A percentile compares a stretch with the other conserved stretches of the same genome.
These are phyloP conservation scores for Aspergillus costaricaensis DNA, from an alignment of 2,329 filamentous ascomycete species.

Conservation along the genomic window DNA sequence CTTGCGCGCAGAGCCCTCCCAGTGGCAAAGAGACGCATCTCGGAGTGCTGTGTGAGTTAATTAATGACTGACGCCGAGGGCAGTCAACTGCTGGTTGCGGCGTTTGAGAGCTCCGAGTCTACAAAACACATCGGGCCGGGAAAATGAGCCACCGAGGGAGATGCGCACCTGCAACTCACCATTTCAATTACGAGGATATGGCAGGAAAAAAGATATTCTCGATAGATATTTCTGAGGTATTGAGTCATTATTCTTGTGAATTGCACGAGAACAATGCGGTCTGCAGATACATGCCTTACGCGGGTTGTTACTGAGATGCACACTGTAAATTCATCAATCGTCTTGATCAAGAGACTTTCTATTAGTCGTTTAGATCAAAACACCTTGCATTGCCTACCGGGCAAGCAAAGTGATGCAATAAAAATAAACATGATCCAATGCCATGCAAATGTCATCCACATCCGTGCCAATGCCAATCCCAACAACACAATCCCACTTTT, in stretches of 20 bases:
- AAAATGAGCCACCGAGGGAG: conserved; percentile 5
- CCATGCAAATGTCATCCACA: conserved; percentile 14
- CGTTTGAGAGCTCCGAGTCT: not conserved
- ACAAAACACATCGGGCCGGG: conserved; percentile 6
- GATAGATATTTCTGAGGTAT: no score
- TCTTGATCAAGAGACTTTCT: not conserved
- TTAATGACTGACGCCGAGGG: not conserved
- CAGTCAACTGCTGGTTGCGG: not conserved
- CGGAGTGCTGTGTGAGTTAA: conserved; percentile 3
- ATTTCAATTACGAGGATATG: no score
- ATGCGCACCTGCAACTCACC: not conserved
- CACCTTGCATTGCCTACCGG: not conserved
- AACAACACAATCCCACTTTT: conserved; percentile 15
- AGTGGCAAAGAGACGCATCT: conserved; percentile 44
- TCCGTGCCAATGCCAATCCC: conserved; percentile 17
- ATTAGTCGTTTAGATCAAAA: conserved; percentile 6
- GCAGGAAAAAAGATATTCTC: no score
- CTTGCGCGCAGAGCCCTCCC: conserved; percentile 42
- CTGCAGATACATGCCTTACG: not conserved
- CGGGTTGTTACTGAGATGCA: not conserved
- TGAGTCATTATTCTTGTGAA: no score
- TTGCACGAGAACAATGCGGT: no score
- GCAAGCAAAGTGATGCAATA: conserved; percentile 10
- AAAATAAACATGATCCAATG: conserved; percentile 14
- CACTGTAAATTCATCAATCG: not conserved